These are phyloP conservation scores for Brasenia schreberi DNA, from an alignment of 164 flowering plant species.

Conservation along the genomic window DNA sequence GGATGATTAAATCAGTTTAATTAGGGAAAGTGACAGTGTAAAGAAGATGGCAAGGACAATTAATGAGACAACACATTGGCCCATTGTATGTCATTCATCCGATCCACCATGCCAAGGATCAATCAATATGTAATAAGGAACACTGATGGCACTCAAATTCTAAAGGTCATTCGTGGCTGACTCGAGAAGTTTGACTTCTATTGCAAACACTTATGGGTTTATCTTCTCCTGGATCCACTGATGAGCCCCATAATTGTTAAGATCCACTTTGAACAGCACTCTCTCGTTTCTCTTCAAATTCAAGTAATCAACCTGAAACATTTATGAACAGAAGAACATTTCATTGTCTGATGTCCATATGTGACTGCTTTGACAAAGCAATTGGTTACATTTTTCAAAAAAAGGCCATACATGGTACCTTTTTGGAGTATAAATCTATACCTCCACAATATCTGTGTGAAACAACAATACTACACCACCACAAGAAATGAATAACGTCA, in stretches of 20 bases:
- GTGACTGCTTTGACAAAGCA: neutral
- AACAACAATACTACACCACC: neutral
- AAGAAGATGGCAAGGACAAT: neutral
- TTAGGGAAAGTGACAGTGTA: no score
- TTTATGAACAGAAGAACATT: neutral
- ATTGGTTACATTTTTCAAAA: no score
- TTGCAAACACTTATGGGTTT: slow-evolving; percentile 24
- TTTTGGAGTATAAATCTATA: no score
- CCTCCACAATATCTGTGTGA: neutral
- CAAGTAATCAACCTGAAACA: slow-evolving; percentile 70
- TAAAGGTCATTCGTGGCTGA: neutral
- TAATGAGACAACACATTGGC: neutral
- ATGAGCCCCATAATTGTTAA: slow-evolving; percentile 23
- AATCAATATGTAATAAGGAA: no score
- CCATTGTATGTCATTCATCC: neutral
- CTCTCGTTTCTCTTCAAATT: slow-evolving; percentile 72
- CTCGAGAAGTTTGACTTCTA: neutral
- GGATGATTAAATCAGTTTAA: no score
- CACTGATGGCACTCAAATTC: no score
- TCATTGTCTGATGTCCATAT: neutral
- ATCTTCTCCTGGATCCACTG: slow-evolving; percentile 47
- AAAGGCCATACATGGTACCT: no score
- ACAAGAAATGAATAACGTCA: neutral
- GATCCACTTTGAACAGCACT: slow-evolving; percentile 21
- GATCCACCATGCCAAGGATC: neutral